phyloP scores from a whole-genome alignment of 2,329 filamentous ascomycete species.

The Clonostachys solani region DNA sequence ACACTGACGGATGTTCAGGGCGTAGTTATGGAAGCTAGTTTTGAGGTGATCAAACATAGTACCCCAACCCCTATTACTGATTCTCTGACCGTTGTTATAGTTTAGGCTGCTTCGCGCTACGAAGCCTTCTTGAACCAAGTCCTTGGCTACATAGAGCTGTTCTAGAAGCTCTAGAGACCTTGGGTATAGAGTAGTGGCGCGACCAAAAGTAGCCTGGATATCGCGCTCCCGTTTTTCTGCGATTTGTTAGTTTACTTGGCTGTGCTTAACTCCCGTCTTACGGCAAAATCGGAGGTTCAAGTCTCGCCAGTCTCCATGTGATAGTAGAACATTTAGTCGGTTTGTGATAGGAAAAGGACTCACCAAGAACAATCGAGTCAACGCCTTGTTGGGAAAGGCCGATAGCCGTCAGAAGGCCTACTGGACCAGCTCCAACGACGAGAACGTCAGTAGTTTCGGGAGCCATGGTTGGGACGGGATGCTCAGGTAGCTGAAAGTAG shows the following conservation, averaged over 20 bases:
- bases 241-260: too few species aligned
- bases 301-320: too few species aligned
- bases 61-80: conserved; percentile 5
- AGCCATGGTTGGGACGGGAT: not conserved
- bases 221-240: conserved; percentile 30
- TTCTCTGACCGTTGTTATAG: conserved; percentile 41
- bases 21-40: conserved; percentile 46
- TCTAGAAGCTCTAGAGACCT: conserved; percentile 47
- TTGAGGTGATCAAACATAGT: conserved; percentile 45
- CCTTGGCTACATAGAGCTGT: conserved; percentile 42
- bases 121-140: conserved; percentile 46
- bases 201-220: conserved; percentile 44
- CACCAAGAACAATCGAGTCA: not conserved
- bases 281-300: too few species aligned
- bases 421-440: conserved; percentile 21
- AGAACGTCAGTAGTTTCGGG: conserved; percentile 14
- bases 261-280: too few species aligned
- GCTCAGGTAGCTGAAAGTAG: too few species aligned
- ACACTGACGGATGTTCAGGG: conserved; percentile 49
- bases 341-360: not conserved
- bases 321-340: too few species aligned
- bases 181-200: conserved; percentile 49
- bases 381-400: conserved; percentile 22
- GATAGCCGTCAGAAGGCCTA: conserved; percentile 29
- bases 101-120: conserved; percentile 43